phyloP scores from a whole-genome alignment of 1,139 yeast species.

The Yamadazyma dendronema region DNA sequence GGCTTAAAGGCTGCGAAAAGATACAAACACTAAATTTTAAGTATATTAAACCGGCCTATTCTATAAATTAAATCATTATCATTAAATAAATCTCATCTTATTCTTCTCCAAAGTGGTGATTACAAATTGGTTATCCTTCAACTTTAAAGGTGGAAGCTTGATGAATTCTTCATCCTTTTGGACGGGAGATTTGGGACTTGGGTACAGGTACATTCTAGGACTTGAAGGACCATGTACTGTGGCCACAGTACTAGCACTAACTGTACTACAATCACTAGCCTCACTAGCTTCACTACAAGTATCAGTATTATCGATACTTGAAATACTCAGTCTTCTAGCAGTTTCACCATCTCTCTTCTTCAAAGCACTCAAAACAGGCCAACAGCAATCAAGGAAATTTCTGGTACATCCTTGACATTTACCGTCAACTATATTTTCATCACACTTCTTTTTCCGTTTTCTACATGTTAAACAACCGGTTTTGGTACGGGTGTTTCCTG shows the following conservation, averaged over 20 bases:
- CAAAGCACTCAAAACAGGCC: conserved; percentile 27
- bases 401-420: conserved; percentile 50
- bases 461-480: conserved; percentile 47
- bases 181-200: conserved; percentile 13
- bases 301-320: background rate
- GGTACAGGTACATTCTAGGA: conserved; percentile 7
- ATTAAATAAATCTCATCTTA: conserved; percentile 9
- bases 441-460: conserved; percentile 48
- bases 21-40: too few relatives aligned
- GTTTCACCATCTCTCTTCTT: conserved; percentile 4
- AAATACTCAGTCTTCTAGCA: background rate
- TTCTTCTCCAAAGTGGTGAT: conserved; percentile 14
- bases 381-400: conserved; percentile 46
- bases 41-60: background rate
- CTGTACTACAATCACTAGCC: conserved; percentile 8
- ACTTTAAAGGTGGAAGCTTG: conserved; percentile 12
- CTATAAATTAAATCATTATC: conserved; percentile 4
- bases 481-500: conserved; percentile 35
- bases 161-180: conserved; percentile 8
- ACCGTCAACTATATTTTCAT: conserved; percentile 41
- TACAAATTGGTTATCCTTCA: conserved; percentile 8
- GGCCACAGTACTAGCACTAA: conserved; percentile 6
- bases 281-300: conserved; percentile 11
- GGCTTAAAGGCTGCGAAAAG: too few relatives aligned
- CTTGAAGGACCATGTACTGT: conserved; percentile 8